A percentile compares a stretch with the other conserved stretches of the same genome.
Conservation (phyloP, 257 asterid species). For the Forsythia suspensa region DNA sequence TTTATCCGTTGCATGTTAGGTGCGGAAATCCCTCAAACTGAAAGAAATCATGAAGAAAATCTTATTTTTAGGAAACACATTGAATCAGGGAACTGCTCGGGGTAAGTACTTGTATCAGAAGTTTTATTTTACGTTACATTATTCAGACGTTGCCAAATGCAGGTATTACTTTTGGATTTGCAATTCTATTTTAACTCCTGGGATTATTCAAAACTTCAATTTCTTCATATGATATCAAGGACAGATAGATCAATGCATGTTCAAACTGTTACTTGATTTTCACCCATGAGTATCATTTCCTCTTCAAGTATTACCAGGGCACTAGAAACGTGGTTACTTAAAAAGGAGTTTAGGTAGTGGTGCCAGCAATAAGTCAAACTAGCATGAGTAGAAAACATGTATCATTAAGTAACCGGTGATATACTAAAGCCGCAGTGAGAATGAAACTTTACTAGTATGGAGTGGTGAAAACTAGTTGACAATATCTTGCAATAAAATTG, state of each 20-base stretch:
- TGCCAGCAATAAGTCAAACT: not conserved
- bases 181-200: not conserved
- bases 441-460: not conserved
- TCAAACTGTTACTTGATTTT: not conserved
- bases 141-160: not conserved
- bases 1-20: constrained; percentile 49
- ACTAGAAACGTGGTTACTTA: not conserved
- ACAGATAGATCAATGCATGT: not conserved
- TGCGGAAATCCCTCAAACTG: constrained; percentile 82
- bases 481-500: not conserved
- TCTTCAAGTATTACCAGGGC: not conserved
- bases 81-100: constrained; percentile 99
- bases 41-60: constrained; percentile 92
- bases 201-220: constrained; percentile 2
- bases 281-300: not conserved
- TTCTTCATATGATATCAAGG: not conserved
- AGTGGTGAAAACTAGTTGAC: constrained; percentile 3
- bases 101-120: constrained; percentile 47
- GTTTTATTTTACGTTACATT: constrained; percentile 3
- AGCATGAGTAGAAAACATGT: not conserved
- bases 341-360: not conserved
- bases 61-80: constrained; percentile 80
- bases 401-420: not conserved
- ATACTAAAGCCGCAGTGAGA: not conserved
- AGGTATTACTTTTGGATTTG: constrained; percentile 1